These are phyloP conservation scores for Entomortierella chlamydospora DNA, from an alignment of 192 early-diverging fungal genomes.

Conservation along the genomic window DNA sequence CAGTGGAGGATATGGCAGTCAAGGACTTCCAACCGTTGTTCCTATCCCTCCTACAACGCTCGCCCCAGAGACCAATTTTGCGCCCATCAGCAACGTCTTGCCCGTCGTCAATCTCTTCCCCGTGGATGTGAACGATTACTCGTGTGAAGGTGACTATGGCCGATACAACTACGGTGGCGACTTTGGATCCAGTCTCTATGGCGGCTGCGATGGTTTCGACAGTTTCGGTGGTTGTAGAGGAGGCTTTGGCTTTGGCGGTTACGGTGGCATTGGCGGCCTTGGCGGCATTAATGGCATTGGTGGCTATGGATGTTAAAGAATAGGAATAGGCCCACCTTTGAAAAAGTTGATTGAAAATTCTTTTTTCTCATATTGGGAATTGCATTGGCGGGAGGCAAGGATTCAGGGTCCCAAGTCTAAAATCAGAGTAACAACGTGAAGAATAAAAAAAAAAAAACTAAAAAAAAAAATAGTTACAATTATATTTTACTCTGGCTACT, in stretches of 20 bases:
- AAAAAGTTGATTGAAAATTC: too few relatives aligned
- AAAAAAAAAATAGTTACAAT: too few relatives aligned
- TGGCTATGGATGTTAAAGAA: neutral
- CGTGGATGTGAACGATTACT: conserved; percentile 18
- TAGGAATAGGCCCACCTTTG: too few relatives aligned
- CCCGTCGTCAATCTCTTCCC: conserved; percentile 23
- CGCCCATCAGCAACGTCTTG: conserved; percentile 10
- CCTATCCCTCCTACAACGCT: neutral
- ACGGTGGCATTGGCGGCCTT: neutral
- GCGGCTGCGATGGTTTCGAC: neutral
- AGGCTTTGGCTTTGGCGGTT: neutral
- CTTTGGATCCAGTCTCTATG: neutral
- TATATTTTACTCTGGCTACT: too few relatives aligned
- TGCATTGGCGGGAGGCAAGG: too few relatives aligned
- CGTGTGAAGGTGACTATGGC: too few relatives aligned
- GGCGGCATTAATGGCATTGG: neutral
- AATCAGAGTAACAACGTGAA: too few relatives aligned
- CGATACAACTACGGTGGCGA: too few relatives aligned
- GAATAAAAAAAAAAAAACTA: too few relatives aligned
- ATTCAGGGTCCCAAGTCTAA: too few relatives aligned
- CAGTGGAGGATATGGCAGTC: neutral
- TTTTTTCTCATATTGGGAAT: too few relatives aligned
- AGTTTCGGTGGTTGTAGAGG: neutral
- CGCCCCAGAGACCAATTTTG: conserved; percentile 19
- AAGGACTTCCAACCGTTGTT: neutral